phyloP scores from a whole-genome alignment of 352 stramenopile genomes.

The Phytophthora tubulina region DNA sequence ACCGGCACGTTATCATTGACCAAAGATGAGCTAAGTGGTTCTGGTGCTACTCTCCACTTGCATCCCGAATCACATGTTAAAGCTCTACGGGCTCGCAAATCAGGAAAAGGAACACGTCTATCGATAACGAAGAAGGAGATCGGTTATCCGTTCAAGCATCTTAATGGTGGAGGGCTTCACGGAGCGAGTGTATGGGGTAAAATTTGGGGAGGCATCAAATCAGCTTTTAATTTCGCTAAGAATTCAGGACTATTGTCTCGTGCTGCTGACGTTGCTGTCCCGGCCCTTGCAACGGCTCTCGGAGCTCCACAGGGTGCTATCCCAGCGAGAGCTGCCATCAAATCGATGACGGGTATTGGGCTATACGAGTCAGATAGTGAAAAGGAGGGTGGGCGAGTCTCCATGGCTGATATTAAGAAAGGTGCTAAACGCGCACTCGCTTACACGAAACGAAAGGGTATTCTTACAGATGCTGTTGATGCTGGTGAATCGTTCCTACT shows the following conservation, averaged over 20 bases:
- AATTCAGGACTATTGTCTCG: constrained; percentile 13
- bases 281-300: constrained; percentile 1
- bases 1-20: too few species aligned
- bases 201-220: constrained; percentile 30
- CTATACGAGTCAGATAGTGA: constrained; percentile 15
- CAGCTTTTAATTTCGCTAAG: constrained; percentile 27
- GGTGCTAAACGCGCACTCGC: not conserved
- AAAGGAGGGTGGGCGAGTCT: not conserved
- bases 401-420: constrained; percentile 16
- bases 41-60: too few species aligned
- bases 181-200: too few species aligned
- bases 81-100: too few species aligned
- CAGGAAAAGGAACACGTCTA: too few species aligned
- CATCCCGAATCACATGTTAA: too few species aligned
- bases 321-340: constrained; percentile 7
- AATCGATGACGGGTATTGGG: not conserved
- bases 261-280: constrained; percentile 3
- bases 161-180: too few species aligned
- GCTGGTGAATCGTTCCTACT: constrained; percentile 5
- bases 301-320: constrained; percentile 3
- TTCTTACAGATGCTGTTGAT: constrained; percentile 26
- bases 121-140: too few species aligned
- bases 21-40: too few species aligned
- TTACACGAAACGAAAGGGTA: constrained; percentile 12
- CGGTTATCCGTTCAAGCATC: constrained; percentile 9